These are phyloP conservation scores for Ceratobasidium sp. DNA, from an alignment of 1,284 basidiomycete species.

Conservation along the genomic window DNA sequence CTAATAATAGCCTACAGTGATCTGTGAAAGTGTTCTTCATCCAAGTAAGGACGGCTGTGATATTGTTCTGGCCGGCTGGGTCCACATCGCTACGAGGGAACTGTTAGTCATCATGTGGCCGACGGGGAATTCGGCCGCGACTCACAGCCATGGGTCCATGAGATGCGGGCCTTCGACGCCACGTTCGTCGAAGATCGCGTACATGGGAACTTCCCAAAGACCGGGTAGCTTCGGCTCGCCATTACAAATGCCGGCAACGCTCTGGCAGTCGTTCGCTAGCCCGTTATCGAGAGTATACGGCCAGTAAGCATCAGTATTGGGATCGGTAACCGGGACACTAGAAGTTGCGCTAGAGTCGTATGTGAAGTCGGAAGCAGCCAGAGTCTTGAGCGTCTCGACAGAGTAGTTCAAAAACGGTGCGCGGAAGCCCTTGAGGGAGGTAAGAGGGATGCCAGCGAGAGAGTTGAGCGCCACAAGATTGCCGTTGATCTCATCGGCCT, in stretches of 20 bases:
- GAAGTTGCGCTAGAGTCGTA: slow-evolving; percentile 79
- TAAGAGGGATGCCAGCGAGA: slow-evolving; percentile 80
- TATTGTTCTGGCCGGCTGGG: slow-evolving; percentile 65
- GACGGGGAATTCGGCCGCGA: slow-evolving; percentile 45
- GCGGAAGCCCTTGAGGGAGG: slow-evolving; percentile 79
- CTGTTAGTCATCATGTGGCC: slow-evolving; percentile 30
- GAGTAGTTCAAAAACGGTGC: slow-evolving; percentile 82
- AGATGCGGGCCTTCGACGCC: slow-evolving; percentile 71
- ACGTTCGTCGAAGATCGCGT: slow-evolving; percentile 76
- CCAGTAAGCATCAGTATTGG: slow-evolving; percentile 80
- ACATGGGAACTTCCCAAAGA: slow-evolving; percentile 87
- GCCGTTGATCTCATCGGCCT: slow-evolving; percentile 77
- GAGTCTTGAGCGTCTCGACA: slow-evolving; percentile 69
- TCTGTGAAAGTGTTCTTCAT: slow-evolving; percentile 81
- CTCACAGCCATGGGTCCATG: slow-evolving; percentile 88
- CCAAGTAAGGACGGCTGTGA: slow-evolving; percentile 71
- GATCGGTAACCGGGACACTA: slow-evolving; percentile 75
- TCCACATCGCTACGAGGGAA: slow-evolving; percentile 43
- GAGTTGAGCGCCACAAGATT: slow-evolving; percentile 85
- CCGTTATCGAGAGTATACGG: slow-evolving; percentile 81
- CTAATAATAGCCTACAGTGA: slow-evolving; percentile 61
- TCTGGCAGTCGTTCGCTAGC: slow-evolving; percentile 81
- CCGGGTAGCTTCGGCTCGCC: slow-evolving; percentile 81
- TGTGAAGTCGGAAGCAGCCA: slow-evolving; percentile 71
- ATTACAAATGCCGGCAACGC: slow-evolving; percentile 69